Conservation (phyloP, 2,329 filamentous ascomycete species). For the Stemphylium beticola region DNA sequence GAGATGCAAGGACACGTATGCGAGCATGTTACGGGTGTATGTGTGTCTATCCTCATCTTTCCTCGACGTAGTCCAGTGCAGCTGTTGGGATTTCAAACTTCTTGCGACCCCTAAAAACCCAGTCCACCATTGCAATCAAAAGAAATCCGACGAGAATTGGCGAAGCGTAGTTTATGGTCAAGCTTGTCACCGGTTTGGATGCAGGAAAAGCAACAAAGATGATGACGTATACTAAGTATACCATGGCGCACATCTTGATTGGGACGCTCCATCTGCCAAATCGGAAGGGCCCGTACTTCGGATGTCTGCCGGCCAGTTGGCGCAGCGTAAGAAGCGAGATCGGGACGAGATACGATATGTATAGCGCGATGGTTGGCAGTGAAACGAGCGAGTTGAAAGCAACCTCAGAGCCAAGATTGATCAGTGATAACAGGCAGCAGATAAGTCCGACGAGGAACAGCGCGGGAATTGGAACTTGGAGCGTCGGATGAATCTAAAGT, state of each 20-base stretch:
- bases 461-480: conserved; percentile 26
- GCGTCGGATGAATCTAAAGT: conserved; percentile 22
- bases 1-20: too few species aligned
- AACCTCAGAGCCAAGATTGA: conserved; percentile 49
- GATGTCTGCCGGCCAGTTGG: conserved; percentile 14
- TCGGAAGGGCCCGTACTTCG: conserved; percentile 35
- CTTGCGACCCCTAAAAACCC: conserved; percentile 20
- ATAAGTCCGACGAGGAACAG: conserved; percentile 34
- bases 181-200: conserved; percentile 14
- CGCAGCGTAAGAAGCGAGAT: conserved; percentile 33
- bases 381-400: conserved; percentile 50
- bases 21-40: too few species aligned
- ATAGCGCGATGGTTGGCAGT: conserved; percentile 27
- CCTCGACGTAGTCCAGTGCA: not conserved
- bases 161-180: conserved; percentile 27
- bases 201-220: conserved; percentile 47
- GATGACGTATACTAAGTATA: conserved; percentile 42
- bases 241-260: conserved; percentile 42
- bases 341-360: conserved; percentile 34
- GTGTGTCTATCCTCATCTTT: not conserved
- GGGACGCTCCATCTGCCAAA: conserved; percentile 43
- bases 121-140: conserved; percentile 22
- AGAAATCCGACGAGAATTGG: conserved; percentile 18
- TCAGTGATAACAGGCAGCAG: conserved; percentile 45
- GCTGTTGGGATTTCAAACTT: conserved; percentile 20